These are phyloP conservation scores for Linnemannia exigua DNA, from an alignment of 192 early-diverging fungal species.

Conservation along the genomic window DNA sequence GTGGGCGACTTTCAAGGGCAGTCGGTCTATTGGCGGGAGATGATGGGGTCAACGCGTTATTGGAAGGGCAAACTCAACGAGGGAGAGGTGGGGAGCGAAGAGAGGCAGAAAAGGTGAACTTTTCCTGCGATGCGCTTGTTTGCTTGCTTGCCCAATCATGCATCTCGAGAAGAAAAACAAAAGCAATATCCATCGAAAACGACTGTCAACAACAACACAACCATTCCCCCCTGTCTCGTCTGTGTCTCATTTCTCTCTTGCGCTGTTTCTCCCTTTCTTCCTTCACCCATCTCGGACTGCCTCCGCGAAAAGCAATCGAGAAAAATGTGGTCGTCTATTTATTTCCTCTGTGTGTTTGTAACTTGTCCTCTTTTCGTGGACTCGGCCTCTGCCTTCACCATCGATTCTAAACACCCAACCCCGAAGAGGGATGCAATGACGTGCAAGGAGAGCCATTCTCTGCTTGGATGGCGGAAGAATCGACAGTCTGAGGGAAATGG, in stretches of 20 bases:
- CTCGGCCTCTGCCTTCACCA: background rate
- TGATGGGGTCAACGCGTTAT: background rate
- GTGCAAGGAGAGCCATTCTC: background rate
- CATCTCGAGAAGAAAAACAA: background rate
- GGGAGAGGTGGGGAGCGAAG: background rate
- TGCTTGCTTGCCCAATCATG: background rate
- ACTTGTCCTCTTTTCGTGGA: no score
- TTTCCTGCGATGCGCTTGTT: background rate
- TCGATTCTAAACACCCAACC: background rate
- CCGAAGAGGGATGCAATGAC: background rate
- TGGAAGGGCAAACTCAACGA: background rate
- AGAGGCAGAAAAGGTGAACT: background rate
- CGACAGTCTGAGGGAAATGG: no score
- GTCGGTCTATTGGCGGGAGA: slow-evolving; percentile 3
- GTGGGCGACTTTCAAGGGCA: background rate
- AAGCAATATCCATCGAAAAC: no score
- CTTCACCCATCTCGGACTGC: background rate
- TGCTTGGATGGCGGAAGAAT: slow-evolving; percentile 2
- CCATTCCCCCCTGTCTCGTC: no score
- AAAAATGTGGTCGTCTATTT: background rate
- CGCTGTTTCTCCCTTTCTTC: background rate
- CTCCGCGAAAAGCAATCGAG: background rate
- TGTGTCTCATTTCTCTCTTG: background rate
- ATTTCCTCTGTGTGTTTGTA: background rate
- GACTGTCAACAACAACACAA: background rate